Evolutionary conservation across 805 yeast genomes (phyloP).

Genomic region (Cyberlindnera misumaiensis): DNA sequence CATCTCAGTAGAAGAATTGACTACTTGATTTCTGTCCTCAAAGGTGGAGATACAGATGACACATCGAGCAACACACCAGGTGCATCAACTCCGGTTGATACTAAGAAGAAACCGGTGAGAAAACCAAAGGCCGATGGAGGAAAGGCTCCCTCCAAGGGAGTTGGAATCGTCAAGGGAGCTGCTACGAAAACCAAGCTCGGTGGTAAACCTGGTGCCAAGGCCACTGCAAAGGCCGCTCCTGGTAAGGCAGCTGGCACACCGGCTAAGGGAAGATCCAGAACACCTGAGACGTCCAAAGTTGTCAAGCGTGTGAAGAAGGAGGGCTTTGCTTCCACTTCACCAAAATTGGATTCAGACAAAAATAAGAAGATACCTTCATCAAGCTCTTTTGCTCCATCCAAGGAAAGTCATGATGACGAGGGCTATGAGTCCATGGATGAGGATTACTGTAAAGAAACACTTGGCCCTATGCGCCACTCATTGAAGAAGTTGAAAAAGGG

Average conservation of each 20-base stretch:
- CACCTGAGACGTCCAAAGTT: conserved; percentile 18
- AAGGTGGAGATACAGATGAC: conserved; percentile 42
- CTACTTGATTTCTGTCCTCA: conserved; percentile 65
- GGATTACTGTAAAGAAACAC: conserved; percentile 47
- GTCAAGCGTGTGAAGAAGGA: conserved; percentile 15
- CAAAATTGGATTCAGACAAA: conserved; percentile 6
- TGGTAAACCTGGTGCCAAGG: neutral
- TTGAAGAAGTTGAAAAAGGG: conserved; percentile 65
- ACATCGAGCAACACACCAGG: conserved; percentile 22
- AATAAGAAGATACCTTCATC: conserved; percentile 3
- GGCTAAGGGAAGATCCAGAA: conserved; percentile 7
- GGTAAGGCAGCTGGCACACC: neutral
- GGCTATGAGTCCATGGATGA: conserved; percentile 82
- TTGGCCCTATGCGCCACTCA: conserved; percentile 64
- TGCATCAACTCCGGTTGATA: conserved; percentile 22
- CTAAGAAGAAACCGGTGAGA: conserved; percentile 19
- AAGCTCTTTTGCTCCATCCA: neutral
- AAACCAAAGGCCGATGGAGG: conserved; percentile 22
- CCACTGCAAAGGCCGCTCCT: neutral
- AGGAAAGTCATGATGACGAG: conserved; percentile 23
- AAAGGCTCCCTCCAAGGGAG: conserved; percentile 8
- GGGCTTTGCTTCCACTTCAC: neutral
- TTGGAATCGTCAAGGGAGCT: conserved; percentile 2
- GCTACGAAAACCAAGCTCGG: no score
- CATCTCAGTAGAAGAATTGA: conserved; percentile 91